Conservation (phyloP, 2,329 filamentous ascomycete genomes). For the Claviceps cyperi region DNA sequence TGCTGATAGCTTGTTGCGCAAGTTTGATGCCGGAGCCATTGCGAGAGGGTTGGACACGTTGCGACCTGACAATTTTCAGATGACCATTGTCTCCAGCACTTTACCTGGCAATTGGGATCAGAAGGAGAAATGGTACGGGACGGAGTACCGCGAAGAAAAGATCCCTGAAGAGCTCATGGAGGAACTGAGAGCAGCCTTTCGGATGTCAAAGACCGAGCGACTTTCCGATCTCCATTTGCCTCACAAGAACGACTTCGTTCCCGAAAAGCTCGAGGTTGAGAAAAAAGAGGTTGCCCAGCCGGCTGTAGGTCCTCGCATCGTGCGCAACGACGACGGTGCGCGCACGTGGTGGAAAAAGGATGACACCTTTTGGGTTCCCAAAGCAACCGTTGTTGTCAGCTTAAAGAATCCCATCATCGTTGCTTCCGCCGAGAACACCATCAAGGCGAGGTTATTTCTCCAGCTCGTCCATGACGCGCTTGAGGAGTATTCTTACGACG, state of each 20-base stretch:
- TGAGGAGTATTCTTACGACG: constrained; percentile 90
- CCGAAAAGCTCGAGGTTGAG: constrained; percentile 82
- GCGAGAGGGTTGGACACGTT: constrained; percentile 58
- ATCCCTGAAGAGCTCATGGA: constrained; percentile 63
- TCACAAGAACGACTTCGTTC: constrained; percentile 90
- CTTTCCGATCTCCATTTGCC: constrained; percentile 68
- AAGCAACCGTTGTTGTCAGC: constrained; percentile 73
- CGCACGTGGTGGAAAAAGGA: constrained; percentile 98
- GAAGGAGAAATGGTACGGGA: constrained; percentile 96
- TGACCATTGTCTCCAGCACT: constrained; percentile 70
- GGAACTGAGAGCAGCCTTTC: constrained; percentile 51
- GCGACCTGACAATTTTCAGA: constrained; percentile 76
- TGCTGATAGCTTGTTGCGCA: constrained; percentile 58
- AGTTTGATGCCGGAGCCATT: constrained; percentile 69
- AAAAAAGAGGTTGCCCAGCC: constrained; percentile 79
- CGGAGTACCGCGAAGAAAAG: constrained; percentile 73
- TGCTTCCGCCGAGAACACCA: constrained; percentile 60
- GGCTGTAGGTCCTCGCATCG: constrained; percentile 58
- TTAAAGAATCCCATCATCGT: constrained; percentile 68
- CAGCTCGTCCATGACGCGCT: constrained; percentile 79
- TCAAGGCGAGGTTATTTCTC: constrained; percentile 68
- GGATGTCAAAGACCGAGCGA: constrained; percentile 41
- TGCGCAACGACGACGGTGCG: constrained; percentile 68
- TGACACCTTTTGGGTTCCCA: constrained; percentile 95
- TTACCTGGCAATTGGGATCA: constrained; percentile 72